Evolutionary conservation across 2,329 filamentous ascomycete genomes (phyloP), one percentile per base, ranked within the genome.

Genomic region (Colletotrichum sp.): DNA sequence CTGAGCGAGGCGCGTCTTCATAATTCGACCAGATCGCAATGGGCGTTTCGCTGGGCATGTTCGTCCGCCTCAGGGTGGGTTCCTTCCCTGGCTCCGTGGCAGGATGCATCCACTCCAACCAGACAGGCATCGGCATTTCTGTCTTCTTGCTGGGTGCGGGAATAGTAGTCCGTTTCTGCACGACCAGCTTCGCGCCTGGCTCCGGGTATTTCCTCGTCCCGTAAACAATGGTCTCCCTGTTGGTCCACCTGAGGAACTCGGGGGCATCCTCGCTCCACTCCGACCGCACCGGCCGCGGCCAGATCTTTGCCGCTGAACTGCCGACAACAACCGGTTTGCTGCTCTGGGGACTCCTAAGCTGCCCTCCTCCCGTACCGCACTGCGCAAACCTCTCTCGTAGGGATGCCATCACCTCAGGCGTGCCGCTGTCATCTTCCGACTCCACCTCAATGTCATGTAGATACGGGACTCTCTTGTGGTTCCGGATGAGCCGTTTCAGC

Each of bases 401-500:
- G 1, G n/a, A 52, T 0, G 44, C 10, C n/a, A 52, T 21, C 44
- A 1, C n/a, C n/a, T 21, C 44, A 13, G 0, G 44, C 44, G 10
- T 13, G n/a, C 0, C n/a, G 1, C 44, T 52, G n/a, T 13, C 10
- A 21, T 21, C 44, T 52, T 1, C 44, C n/a, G 0, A 0, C 44
- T 52, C 44, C 44, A 52, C 10, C 44, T 52, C 44, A 0, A 52
- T 52, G 12, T 52, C 44, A 21, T 4, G 44, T 12, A 52, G 39
- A 6, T 49, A 12, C 9, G 18, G 39, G 39, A 49, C 39, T 49
- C 39, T 49, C 39, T 49, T 49, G 44, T 52, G 44, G n/a, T 52
- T 52, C n/a, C 44, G 44, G n/a, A 52, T 21, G 44, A 52, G 44
- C 6, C 44, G 44, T 21, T 52, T 52, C 6, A 21, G 44, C 44